Base-by-base conservation (phyloP, 2,329 filamentous ascomycete genomes). In the Herpotrichia juniperi region DNA sequence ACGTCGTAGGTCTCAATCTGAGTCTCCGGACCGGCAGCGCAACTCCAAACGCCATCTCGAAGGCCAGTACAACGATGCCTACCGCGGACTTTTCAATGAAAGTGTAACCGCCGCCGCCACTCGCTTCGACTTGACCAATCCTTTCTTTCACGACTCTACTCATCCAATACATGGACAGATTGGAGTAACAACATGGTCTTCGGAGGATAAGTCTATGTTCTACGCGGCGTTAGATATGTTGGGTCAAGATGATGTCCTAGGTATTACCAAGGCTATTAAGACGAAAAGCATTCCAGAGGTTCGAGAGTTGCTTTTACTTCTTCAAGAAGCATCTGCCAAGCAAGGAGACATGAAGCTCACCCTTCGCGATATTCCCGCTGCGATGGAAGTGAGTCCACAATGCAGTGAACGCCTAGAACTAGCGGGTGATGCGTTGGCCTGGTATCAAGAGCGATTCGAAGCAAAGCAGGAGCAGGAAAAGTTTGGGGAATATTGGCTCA, bases 231-330 rank as follows among this genome's bases (percentile, higher is more conserved):
- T 96, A 2, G 78, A 81, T 1, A 83, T 83, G 0, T 79, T 88
- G 2, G 91, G 91, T 0, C 81, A 77, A 46, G 81, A 85, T 60
- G 78, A 91, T 54, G 62, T 88, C 1, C 73, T 74, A 1, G 83
- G 80, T 1, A 87, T 97, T 49, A 81, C 90, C 1, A 63, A 73
- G 8, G 79, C 82, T 0, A 78, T 96, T 14, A 78, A 79, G 0
- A 87, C 85, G 28, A 97, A 97, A 73, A 87, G 85, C 51, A 82
- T 85, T 57, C 68, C 88, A 8, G 91, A 97, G 73, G 85, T 94
- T 28, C 81, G 81, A 24, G 83, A 88, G 45, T 92, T 92, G 67
- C 69, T 96, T 4, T 64, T 78, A 6, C 69, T 89, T 1, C 79
- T 97, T 4, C 78, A 85, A 9, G 75, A 80, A 17, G 79, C 71